Conservation (phyloP, 1,139 yeast genomes). For the Zygosaccharomyces sapae region DNA sequence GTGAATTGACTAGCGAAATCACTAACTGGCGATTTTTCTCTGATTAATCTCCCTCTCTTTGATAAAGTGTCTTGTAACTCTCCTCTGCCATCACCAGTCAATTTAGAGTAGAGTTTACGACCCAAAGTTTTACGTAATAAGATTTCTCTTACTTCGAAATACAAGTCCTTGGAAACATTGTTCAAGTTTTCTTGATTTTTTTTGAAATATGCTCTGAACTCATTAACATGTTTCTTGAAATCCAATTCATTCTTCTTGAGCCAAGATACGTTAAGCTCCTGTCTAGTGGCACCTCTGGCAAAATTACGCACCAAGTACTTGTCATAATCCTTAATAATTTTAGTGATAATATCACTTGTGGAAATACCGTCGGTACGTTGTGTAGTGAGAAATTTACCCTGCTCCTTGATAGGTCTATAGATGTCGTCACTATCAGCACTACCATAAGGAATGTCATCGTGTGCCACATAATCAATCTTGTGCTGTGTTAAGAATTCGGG, state of each 20-base stretch:
- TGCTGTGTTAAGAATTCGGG: slow-evolving; percentile 75
- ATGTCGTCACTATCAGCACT: slow-evolving; percentile 85
- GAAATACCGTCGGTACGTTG: slow-evolving; percentile 96
- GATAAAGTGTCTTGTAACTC: slow-evolving; percentile 13
- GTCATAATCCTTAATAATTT: slow-evolving; percentile 91
- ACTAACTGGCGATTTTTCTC: slow-evolving; percentile 50
- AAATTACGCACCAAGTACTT: slow-evolving; percentile 94
- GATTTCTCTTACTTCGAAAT: slow-evolving; percentile 76
- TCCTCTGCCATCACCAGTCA: slow-evolving; percentile 29
- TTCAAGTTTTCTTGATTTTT: slow-evolving; percentile 67
- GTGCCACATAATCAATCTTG: slow-evolving; percentile 92
- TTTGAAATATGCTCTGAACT: slow-evolving; percentile 80
- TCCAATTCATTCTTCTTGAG: slow-evolving; percentile 93
- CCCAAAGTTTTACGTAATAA: slow-evolving; percentile 49
- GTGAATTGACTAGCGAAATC: slow-evolving; percentile 63
- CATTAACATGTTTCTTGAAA: slow-evolving; percentile 81
- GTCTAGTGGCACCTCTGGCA: slow-evolving; percentile 95
- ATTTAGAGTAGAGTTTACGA: slow-evolving; percentile 33
- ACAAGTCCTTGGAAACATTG: slow-evolving; percentile 73
- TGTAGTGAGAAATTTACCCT: slow-evolving; percentile 87
- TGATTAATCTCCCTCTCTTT: slow-evolving; percentile 20
- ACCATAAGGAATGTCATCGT: slow-evolving; percentile 93
- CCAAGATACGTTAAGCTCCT: slow-evolving; percentile 96
- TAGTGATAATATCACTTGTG: slow-evolving; percentile 92
- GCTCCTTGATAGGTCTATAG: slow-evolving; percentile 83